Base-by-base conservation (phyloP, 2,329 filamentous ascomycete species). In the Aureobasidium vineae region DNA sequence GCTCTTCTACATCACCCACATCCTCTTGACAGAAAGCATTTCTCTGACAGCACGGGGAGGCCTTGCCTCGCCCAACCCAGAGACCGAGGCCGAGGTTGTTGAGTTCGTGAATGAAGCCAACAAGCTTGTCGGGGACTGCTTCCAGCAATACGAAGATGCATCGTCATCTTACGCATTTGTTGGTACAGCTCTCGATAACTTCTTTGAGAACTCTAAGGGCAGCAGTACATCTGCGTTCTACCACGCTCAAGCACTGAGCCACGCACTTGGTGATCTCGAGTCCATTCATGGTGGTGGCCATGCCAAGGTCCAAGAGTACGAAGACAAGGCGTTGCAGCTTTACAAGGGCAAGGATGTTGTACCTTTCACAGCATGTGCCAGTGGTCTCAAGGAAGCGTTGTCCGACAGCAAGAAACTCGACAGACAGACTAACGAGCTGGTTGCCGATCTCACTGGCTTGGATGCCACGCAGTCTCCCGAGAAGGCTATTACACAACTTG, bases 11-110 rank as follows among this genome's bases (percentile, higher is more conserved):
- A 72, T 87, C n/a, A 82, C 81, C 2, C 72, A 84, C 2, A 81
- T 86, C 68, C 74, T 89, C 26, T 81, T 85, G 19, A 83, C 86
- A 65, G 86, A 89, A 68, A 86, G 88, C 66, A 71, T 87, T 21
- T 84, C 82, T 54, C 79, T 88, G 60, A 78, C 82, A 19, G 81
- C 80, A 5, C 81, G 82, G 10, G 86, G 86, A 69, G 77, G 80
- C 8, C 78, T 88, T 3, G 49, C 59, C 10, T 77, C 79, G 5
- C 68, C 79, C 11, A 53, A 50, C 16, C 56, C 57, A 16, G 66
- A 66, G 19, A 50, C 63, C 3, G 83, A 84, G 50, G 76, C 82
- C 15, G 83, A 85, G 57, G 77, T 80, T 11, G 76, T 83, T 63
- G 79, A 83, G 4, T 79, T 85, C 66, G 78, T 87, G 28, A 79